Evolutionary conservation across 2,329 filamentous ascomycete species (phyloP).

Genomic region (Raffaelea albimanens): DNA sequence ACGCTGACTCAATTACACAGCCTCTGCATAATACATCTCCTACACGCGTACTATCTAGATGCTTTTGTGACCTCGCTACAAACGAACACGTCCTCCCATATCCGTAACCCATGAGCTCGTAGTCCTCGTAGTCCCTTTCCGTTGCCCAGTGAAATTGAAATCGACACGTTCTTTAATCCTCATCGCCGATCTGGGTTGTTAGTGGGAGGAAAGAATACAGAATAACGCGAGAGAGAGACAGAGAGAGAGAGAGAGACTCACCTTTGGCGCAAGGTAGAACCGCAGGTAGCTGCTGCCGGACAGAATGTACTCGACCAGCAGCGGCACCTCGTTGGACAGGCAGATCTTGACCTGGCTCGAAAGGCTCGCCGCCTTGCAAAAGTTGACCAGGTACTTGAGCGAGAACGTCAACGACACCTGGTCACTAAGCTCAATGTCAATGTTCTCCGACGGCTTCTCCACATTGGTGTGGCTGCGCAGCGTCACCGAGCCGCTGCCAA

Average conservation of each 20-base stretch:
- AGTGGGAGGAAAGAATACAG: slow-evolving; percentile 6
- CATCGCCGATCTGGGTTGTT: slow-evolving; percentile 26
- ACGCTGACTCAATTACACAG: too few relatives aligned
- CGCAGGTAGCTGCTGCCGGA: slow-evolving; percentile 78
- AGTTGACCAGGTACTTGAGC: slow-evolving; percentile 98
- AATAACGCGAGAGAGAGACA: neutral
- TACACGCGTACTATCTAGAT: neutral
- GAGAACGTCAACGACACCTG: slow-evolving; percentile 94
- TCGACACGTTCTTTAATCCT: slow-evolving; percentile 20
- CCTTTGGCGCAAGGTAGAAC: slow-evolving; percentile 98
- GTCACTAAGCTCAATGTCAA: slow-evolving; percentile 84
- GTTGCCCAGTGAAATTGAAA: too few relatives aligned
- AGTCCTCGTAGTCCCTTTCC: too few relatives aligned
- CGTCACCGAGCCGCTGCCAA: slow-evolving; percentile 89
- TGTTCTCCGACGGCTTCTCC: slow-evolving; percentile 77
- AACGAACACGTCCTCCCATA: too few relatives aligned
- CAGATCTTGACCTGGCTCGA: slow-evolving; percentile 80
- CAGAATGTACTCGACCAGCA: slow-evolving; percentile 86
- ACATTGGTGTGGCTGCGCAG: slow-evolving; percentile 81
- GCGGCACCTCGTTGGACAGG: slow-evolving; percentile 90
- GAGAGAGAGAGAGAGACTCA: slow-evolving; percentile 24
- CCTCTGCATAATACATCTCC: too few relatives aligned
- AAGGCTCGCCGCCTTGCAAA: slow-evolving; percentile 92
- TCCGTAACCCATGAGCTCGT: too few relatives aligned
- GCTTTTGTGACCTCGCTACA: too few relatives aligned